Conservation (phyloP, 495 filamentous ascomycete species). For the Neurospora pannonica region DNA sequence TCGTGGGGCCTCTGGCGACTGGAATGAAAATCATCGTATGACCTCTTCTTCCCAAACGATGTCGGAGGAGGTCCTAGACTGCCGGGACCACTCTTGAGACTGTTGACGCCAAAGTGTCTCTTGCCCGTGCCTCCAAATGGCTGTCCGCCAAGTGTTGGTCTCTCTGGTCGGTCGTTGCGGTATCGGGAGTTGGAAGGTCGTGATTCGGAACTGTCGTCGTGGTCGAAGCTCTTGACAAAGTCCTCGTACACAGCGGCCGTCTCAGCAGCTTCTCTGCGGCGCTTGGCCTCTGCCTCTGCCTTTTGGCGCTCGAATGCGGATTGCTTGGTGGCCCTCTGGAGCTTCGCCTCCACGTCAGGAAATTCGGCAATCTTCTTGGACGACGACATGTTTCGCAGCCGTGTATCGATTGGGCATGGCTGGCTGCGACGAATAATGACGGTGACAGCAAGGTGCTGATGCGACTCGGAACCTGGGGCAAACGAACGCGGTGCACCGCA, state of each 20-base stretch:
- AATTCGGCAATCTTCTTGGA: constrained; percentile 47
- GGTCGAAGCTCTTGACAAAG: constrained; percentile 83
- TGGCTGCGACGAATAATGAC: neutral
- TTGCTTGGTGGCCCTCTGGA: constrained; percentile 75
- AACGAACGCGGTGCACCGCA: neutral
- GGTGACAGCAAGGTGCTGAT: neutral
- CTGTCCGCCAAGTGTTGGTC: constrained; percentile 20
- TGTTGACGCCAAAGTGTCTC: constrained; percentile 35
- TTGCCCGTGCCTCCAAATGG: constrained; percentile 31
- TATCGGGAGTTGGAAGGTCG: constrained; percentile 20
- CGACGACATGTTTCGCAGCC: constrained; percentile 27
- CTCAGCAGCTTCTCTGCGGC: constrained; percentile 75
- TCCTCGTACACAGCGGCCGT: constrained; percentile 84
- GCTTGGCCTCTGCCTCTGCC: constrained; percentile 88
- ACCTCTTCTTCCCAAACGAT: constrained; percentile 35
- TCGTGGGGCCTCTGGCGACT: constrained; percentile 20
- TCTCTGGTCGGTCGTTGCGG: constrained; percentile 27
- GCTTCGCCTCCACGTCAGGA: constrained; percentile 75
- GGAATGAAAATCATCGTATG: constrained; percentile 28
- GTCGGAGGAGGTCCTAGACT: constrained; percentile 56
- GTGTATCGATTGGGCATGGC: constrained; percentile 10
- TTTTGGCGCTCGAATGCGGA: constrained; percentile 89
- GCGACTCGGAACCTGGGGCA: neutral
- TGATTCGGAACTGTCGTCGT: constrained; percentile 39
- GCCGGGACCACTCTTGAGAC: constrained; percentile 60